phyloP scores from a whole-genome alignment of 192 early-diverging fungal species.

The Rhizoclosmatium sp. region DNA sequence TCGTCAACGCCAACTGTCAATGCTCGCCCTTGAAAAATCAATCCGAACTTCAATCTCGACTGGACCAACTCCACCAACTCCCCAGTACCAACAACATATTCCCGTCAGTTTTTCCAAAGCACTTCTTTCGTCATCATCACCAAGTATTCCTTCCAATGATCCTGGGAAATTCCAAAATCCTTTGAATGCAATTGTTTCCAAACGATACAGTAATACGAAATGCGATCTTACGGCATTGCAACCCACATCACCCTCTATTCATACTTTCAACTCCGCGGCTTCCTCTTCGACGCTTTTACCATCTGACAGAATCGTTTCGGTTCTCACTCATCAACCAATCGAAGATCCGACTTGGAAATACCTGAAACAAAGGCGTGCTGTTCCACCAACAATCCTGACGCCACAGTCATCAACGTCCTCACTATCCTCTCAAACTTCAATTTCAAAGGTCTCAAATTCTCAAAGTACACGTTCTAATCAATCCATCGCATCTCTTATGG shows the following conservation, averaged over 20 bases:
- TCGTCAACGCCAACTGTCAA: neutral
- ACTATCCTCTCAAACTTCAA: neutral
- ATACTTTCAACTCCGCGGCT: neutral
- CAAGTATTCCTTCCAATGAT: neutral
- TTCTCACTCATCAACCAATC: neutral
- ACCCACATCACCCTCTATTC: neutral
- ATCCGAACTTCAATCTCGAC: neutral
- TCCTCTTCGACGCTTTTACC: neutral
- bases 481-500: neutral
- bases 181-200: neutral
- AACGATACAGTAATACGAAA: neutral
- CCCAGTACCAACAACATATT: neutral
- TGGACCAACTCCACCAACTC: neutral
- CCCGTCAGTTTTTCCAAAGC: neutral
- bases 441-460: neutral
- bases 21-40: neutral
- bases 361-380: neutral
- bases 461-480: neutral
- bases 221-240: neutral
- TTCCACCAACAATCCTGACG: neutral
- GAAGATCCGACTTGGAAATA: neutral
- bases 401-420: neutral
- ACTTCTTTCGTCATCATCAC: neutral
- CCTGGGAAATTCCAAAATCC: neutral
- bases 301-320: neutral